phyloP scores from a whole-genome alignment of 2,329 filamentous ascomycete species.

The Phaeosphaeriaceae sp. region DNA sequence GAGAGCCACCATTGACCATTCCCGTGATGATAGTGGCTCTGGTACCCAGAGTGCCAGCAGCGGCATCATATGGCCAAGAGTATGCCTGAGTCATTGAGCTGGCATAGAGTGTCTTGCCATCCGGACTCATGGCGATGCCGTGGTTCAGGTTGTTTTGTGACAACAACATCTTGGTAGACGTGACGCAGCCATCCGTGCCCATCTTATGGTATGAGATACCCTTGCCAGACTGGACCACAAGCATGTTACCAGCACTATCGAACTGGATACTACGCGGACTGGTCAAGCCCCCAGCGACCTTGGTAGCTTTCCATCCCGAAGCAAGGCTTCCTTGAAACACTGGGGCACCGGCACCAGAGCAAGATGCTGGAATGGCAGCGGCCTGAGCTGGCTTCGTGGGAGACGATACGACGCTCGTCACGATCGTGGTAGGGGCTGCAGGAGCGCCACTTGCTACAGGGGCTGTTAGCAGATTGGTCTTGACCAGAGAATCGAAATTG shows the following conservation, averaged over 20 bases:
- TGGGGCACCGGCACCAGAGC: conserved; percentile 36
- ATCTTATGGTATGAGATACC: conserved; percentile 42
- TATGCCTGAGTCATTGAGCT: conserved; percentile 66
- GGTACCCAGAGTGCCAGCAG: conserved; percentile 54
- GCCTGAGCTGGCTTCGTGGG: conserved; percentile 20
- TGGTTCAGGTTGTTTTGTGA: conserved; percentile 55
- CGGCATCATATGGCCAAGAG: conserved; percentile 69
- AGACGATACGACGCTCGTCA: conserved; percentile 27
- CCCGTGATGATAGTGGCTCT: conserved; percentile 67
- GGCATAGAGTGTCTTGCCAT: conserved; percentile 59
- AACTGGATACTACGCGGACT: conserved; percentile 42
- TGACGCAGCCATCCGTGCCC: conserved; percentile 36
- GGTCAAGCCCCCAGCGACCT: conserved; percentile 38
- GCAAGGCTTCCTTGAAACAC: conserved; percentile 32
- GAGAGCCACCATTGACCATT: conserved; percentile 59
- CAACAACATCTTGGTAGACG: conserved; percentile 40
- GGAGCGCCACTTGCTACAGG: conserved; percentile 26
- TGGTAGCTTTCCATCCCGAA: conserved; percentile 43
- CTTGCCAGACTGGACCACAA: conserved; percentile 43
- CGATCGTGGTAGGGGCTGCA: conserved; percentile 27
- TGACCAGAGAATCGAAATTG: conserved; percentile 39
- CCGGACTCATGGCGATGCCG: conserved; percentile 55
- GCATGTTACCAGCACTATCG: conserved; percentile 41
- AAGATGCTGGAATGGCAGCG: conserved; percentile 37
- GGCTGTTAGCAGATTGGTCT: conserved; percentile 37